Percentiles rank a stretch among this genome's conserved stretches.
Conservation (phyloP, 257 asterid species). For the Solanum dulcamara region DNA sequence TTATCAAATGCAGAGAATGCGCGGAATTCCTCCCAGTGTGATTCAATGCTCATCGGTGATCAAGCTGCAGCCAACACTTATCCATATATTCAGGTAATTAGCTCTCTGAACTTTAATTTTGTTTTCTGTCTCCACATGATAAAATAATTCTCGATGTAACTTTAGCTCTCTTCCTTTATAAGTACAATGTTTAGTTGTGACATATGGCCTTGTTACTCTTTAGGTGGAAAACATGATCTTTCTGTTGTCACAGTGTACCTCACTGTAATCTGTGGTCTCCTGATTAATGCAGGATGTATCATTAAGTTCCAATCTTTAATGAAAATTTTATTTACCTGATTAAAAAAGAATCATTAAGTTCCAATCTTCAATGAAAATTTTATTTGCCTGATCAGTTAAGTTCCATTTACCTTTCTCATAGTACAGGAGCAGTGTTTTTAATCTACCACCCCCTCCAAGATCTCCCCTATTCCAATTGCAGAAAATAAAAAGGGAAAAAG, state of each 20-base stretch:
- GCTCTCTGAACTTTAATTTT: neutral
- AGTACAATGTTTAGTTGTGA: neutral
- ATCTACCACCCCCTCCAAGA: neutral
- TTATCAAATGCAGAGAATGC: slow-evolving; percentile 82
- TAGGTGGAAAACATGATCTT: neutral
- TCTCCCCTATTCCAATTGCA: neutral
- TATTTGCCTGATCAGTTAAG: neutral
- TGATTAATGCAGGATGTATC: neutral
- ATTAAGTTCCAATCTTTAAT: neutral
- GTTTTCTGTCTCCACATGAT: neutral
- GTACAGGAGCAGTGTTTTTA: neutral
- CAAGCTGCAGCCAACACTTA: slow-evolving; percentile 89
- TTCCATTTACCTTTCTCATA: neutral
- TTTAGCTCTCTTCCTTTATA: neutral
- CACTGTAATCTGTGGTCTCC: neutral
- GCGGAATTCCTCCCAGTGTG: slow-evolving; percentile 76
- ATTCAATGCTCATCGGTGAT: slow-evolving; percentile 94
- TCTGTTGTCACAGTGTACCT: neutral
- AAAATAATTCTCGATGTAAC: neutral
- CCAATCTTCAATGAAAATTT: neutral
- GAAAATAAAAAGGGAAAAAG: neutral
- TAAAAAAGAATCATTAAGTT: neutral
- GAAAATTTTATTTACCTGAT: neutral
- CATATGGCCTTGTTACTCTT: neutral
- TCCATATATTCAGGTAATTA: slow-evolving; percentile 82